Percentiles rank a stretch among this genome's conserved stretches.
These are phyloP conservation scores for Ustilago cynodontis DNA, from an alignment of 1,284 basidiomycete genomes.

Conservation along the genomic window DNA sequence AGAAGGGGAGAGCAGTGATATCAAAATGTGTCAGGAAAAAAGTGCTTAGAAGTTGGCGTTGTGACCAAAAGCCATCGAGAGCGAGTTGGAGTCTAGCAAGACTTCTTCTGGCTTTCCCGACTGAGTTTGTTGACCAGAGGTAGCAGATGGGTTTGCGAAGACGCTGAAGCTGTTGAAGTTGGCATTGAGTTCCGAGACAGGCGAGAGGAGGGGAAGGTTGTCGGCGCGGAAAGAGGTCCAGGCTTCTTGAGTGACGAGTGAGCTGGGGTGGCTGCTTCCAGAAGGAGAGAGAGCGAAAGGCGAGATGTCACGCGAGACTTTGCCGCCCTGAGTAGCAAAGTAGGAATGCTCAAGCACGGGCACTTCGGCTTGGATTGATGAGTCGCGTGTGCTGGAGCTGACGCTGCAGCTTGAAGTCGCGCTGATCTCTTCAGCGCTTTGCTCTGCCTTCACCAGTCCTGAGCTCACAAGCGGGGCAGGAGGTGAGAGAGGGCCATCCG, in stretches of 20 bases:
- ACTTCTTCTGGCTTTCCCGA: slow-evolving; percentile 2
- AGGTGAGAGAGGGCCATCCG: slow-evolving; percentile 31
- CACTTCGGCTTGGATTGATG: slow-evolving; percentile 16
- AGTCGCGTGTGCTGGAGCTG: slow-evolving; percentile 35
- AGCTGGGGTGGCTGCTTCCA: slow-evolving; percentile 16
- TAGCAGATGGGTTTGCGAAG: slow-evolving; percentile 5
- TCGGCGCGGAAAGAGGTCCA: slow-evolving; percentile 13
- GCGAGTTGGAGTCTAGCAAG: slow-evolving; percentile 7
- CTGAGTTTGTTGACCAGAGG: background rate
- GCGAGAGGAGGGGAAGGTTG: slow-evolving; percentile 24
- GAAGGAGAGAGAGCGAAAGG: slow-evolving; percentile 27
- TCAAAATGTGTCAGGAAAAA: background rate
- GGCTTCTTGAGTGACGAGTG: slow-evolving; percentile 16
- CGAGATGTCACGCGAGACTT: slow-evolving; percentile 20
- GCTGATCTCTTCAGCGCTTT: slow-evolving; percentile 13
- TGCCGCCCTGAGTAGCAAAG: slow-evolving; percentile 17
- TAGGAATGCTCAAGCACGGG: slow-evolving; percentile 23
- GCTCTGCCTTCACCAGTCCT: slow-evolving; percentile 16
- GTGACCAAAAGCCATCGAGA: slow-evolving; percentile 23
- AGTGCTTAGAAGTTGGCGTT: background rate
- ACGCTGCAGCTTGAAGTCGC: slow-evolving; percentile 34
- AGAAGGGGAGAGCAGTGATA: background rate
- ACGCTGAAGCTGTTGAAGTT: slow-evolving; percentile 28
- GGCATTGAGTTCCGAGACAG: slow-evolving; percentile 34
- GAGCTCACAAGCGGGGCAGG: slow-evolving; percentile 4